Conservation (phyloP, 2,329 filamentous ascomycete species). For the Mycosphaerelloides madeirae region DNA sequence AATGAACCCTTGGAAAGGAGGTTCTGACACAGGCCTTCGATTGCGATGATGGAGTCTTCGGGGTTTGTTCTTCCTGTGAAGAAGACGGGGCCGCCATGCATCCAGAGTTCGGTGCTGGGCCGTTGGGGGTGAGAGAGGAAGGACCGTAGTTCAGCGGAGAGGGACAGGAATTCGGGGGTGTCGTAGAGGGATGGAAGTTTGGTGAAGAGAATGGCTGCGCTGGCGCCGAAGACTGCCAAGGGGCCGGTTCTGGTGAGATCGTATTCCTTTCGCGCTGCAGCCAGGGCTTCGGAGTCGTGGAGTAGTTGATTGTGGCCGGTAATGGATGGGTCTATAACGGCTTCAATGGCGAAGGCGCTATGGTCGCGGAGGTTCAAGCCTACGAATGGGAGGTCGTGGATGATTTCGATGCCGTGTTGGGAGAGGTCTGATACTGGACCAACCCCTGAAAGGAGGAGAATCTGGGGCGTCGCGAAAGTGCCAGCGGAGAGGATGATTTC, state of each 20-base stretch:
- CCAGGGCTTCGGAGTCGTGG: conserved; percentile 1
- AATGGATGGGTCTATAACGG: conserved; percentile 4
- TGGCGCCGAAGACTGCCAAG: conserved; percentile 6
- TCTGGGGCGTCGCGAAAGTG: not conserved
- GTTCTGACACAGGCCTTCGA: conserved; percentile 10
- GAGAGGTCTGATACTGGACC: not conserved
- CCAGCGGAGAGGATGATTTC: conserved; percentile 18
- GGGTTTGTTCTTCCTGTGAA: not conserved
- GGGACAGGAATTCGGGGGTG: not conserved
- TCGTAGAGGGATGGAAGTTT: conserved; percentile 2
- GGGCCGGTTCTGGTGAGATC: conserved; percentile 1
- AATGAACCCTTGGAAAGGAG: conserved; percentile 2
- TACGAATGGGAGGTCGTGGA: not conserved
- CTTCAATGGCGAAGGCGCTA: conserved; percentile 8
- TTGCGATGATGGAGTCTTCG: conserved; percentile 4
- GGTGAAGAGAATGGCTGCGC: conserved; percentile 7
- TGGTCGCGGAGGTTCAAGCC: not conserved
- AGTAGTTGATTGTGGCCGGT: conserved; percentile 8
- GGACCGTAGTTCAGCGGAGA: not conserved
- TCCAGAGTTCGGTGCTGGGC: conserved; percentile 7
- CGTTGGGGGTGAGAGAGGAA: conserved; percentile 3
- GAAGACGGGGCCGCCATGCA: conserved; percentile 8
- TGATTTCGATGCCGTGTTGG: not conserved
- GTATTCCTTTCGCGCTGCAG: conserved; percentile 5
- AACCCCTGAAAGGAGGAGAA: not conserved